Evolutionary conservation across 371 early-diverging fungal species (phyloP).

Genomic region (Polyrhizophydium stewartii): DNA sequence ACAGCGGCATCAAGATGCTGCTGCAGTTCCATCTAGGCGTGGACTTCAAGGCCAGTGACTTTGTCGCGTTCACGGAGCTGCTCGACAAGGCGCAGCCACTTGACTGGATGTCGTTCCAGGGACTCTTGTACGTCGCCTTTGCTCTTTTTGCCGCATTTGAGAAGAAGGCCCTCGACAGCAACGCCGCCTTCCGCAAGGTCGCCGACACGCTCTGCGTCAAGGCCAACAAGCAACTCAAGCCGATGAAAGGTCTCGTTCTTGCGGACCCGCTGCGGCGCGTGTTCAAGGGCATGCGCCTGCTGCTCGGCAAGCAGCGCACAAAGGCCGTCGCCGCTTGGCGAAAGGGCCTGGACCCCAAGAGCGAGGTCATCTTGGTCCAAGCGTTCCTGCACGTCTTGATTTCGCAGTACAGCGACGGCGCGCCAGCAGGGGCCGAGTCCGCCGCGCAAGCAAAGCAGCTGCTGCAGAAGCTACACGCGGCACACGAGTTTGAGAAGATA

Average conservation of each 20-base stretch:
- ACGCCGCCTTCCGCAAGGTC: background rate
- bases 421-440: background rate
- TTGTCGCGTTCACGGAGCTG: slow-evolving; percentile 3
- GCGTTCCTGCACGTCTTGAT: slow-evolving; percentile 6
- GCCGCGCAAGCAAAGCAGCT: background rate
- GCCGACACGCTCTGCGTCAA: slow-evolving; percentile 9
- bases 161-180: background rate
- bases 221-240: slow-evolving; percentile 6
- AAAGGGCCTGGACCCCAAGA: slow-evolving; percentile 13
- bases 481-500: slow-evolving; percentile 4
- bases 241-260: slow-evolving; percentile 12
- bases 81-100: background rate
- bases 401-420: background rate
- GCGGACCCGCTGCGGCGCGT: slow-evolving; percentile 16
- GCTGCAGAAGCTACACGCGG: slow-evolving; percentile 2
- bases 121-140: slow-evolving; percentile 1
- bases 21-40: background rate
- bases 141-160: slow-evolving; percentile 4
- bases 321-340: slow-evolving; percentile 24
- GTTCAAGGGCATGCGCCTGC: slow-evolving; percentile 15
- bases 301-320: slow-evolving; percentile 8
- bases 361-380: slow-evolving; percentile 7
- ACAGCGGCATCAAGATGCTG: slow-evolving; percentile 2
- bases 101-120: slow-evolving; percentile 6
- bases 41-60: background rate